A percentile compares a stretch with the other conserved stretches of the same genome.
Evolutionary conservation across 805 yeast genomes (phyloP).

Genomic region (Saccharomycopsis guyanensis): DNA sequence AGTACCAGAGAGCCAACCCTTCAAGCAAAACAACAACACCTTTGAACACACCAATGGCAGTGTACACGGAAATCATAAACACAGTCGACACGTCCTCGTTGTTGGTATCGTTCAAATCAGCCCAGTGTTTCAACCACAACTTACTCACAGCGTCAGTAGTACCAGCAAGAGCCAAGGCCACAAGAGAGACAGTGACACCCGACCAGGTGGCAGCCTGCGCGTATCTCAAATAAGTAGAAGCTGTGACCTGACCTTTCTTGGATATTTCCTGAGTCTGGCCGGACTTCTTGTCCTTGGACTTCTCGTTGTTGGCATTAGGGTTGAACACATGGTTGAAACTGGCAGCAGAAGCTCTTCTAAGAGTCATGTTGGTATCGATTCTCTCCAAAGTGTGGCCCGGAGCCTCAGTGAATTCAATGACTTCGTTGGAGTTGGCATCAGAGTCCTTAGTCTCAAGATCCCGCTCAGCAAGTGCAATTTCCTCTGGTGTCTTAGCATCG

Average conservation of each 20-base stretch:
- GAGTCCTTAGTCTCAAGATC: slow-evolving; percentile 17
- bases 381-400: slow-evolving; percentile 9
- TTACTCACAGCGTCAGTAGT: slow-evolving; percentile 37
- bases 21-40: slow-evolving; percentile 41
- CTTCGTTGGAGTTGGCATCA: slow-evolving; percentile 12
- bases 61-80: slow-evolving; percentile 45
- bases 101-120: slow-evolving; percentile 42
- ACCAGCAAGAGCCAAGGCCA: slow-evolving; percentile 30
- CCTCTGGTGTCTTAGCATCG: slow-evolving; percentile 13
- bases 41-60: slow-evolving; percentile 45
- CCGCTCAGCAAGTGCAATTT: slow-evolving; percentile 15
- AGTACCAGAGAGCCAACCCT: slow-evolving; percentile 42
- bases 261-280: slow-evolving; percentile 44
- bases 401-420: slow-evolving; percentile 12
- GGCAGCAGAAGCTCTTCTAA: slow-evolving; percentile 59
- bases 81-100: slow-evolving; percentile 25
- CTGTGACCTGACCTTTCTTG: slow-evolving; percentile 53
- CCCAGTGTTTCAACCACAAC: slow-evolving; percentile 66
- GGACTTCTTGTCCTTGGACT: slow-evolving; percentile 28
- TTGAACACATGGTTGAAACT: slow-evolving; percentile 39
- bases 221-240: slow-evolving; percentile 45
- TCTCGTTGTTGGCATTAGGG: slow-evolving; percentile 20
- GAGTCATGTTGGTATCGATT: slow-evolving; percentile 22
- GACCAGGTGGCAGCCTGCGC: slow-evolving; percentile 49
- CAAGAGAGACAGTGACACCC: slow-evolving; percentile 39